A percentile compares a stretch with the other conserved stretches of the same genome.
These are phyloP conservation scores for Rhodosporidiobolus sp. DNA, from an alignment of 768 basidiomycete species.

Conservation along the genomic window DNA sequence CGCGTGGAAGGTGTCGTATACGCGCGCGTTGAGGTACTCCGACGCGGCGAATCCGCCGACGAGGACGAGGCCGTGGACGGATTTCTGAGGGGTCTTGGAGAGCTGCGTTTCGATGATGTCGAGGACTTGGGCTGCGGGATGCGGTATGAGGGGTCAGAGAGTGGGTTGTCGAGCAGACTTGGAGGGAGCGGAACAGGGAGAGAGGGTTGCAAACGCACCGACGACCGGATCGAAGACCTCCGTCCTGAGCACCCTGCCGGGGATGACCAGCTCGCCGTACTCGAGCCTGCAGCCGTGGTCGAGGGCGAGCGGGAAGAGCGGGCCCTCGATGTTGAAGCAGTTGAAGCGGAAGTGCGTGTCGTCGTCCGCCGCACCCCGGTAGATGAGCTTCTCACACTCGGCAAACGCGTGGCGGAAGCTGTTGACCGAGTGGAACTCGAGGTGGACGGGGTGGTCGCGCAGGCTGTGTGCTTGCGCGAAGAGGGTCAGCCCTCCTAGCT, in stretches of 20 bases:
- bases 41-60: constrained; percentile 85
- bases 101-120: constrained; percentile 74
- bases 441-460: constrained; percentile 76
- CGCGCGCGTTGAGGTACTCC: constrained; percentile 73
- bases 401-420: constrained; percentile 56
- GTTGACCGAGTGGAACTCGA: constrained; percentile 63
- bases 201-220: constrained; percentile 52
- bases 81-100: constrained; percentile 48
- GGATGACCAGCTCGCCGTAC: constrained; percentile 78
- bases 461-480: constrained; percentile 52
- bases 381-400: constrained; percentile 80
- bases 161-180: background rate
- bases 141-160: background rate
- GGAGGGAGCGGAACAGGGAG: background rate
- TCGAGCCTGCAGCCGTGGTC: constrained; percentile 73
- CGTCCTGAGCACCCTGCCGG: constrained; percentile 69
- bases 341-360: constrained; percentile 78
- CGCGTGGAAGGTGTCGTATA: constrained; percentile 59
- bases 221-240: constrained; percentile 88
- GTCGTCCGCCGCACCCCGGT: constrained; percentile 69
- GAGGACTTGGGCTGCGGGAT: constrained; percentile 58
- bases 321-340: constrained; percentile 72
- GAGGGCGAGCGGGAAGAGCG: constrained; percentile 47
- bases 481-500: background rate
- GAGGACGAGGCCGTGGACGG: constrained; percentile 77